phyloP scores from a whole-genome alignment of 805 yeast genomes.

The Yamadazyma sp. region DNA sequence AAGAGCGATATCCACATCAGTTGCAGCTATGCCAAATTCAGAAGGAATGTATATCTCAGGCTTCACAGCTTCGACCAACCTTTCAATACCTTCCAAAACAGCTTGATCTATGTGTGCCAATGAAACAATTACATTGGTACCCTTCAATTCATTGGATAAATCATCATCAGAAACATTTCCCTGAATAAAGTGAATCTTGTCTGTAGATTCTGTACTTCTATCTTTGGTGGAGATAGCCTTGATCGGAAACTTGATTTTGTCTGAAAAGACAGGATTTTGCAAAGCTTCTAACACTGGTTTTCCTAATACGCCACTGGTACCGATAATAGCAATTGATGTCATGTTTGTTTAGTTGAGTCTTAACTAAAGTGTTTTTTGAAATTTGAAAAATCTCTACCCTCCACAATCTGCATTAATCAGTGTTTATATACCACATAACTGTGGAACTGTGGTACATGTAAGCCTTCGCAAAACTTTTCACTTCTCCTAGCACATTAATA shows the following conservation, averaged over 20 bases:
- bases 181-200: slow-evolving; percentile 38
- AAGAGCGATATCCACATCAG: slow-evolving; percentile 16
- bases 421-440: not conserved
- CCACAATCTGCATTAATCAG: not conserved
- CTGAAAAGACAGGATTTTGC: slow-evolving; percentile 39
- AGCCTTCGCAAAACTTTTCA: not conserved
- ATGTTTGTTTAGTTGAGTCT: no score
- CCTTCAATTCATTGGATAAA: slow-evolving; percentile 38
- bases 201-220: slow-evolving; percentile 25
- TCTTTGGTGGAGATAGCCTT: slow-evolving; percentile 50
- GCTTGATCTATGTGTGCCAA: slow-evolving; percentile 35
- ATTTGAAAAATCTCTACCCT: not conserved
- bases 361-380: no score
- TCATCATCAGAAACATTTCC: slow-evolving; percentile 25
- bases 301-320: slow-evolving; percentile 54
- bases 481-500: not conserved
- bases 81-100: slow-evolving; percentile 35
- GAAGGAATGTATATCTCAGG: slow-evolving; percentile 59
- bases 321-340: slow-evolving; percentile 49
- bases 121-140: slow-evolving; percentile 53
- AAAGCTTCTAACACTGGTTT: slow-evolving; percentile 47
- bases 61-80: slow-evolving; percentile 37
- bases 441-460: not conserved
- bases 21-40: slow-evolving; percentile 55
- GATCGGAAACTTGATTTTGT: slow-evolving; percentile 47